Evolutionary conservation across 768 basidiomycete species (phyloP).

Genomic region (Fistulinella prunicolor): DNA sequence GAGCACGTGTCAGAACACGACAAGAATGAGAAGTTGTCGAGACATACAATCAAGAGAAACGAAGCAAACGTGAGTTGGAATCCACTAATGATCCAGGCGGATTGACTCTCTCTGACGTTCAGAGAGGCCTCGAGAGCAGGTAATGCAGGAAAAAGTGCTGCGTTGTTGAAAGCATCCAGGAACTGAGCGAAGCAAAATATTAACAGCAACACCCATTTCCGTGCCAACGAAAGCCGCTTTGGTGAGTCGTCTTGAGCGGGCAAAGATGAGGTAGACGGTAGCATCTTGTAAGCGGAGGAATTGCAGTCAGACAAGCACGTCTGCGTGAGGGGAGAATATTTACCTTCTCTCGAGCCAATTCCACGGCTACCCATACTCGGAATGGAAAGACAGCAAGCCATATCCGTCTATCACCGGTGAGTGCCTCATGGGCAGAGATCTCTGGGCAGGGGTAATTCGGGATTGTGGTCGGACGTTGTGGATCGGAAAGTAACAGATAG

Average conservation of each 20-base stretch:
- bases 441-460: neutral
- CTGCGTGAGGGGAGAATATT: neutral
- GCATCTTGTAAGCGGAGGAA: conserved; percentile 10
- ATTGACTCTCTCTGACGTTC: conserved; percentile 28
- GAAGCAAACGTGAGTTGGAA: conserved; percentile 49
- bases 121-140: conserved; percentile 29
- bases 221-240: conserved; percentile 19
- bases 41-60: conserved; percentile 29
- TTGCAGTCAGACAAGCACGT: neutral
- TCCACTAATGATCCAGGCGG: conserved; percentile 42
- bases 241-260: neutral
- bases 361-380: neutral
- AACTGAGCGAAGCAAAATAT: conserved; percentile 43
- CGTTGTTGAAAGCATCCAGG: conserved; percentile 43
- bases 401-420: neutral
- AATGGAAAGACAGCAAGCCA: neutral
- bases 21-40: neutral
- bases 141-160: conserved; percentile 40
- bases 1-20: conserved; percentile 10
- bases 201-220: conserved; percentile 31
- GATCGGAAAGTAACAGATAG: neutral
- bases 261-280: neutral
- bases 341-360: neutral
- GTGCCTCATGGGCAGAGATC: neutral
- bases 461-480: neutral